Conservation (phyloP, 495 filamentous ascomycete species). For the Neurospora hispaniola region DNA sequence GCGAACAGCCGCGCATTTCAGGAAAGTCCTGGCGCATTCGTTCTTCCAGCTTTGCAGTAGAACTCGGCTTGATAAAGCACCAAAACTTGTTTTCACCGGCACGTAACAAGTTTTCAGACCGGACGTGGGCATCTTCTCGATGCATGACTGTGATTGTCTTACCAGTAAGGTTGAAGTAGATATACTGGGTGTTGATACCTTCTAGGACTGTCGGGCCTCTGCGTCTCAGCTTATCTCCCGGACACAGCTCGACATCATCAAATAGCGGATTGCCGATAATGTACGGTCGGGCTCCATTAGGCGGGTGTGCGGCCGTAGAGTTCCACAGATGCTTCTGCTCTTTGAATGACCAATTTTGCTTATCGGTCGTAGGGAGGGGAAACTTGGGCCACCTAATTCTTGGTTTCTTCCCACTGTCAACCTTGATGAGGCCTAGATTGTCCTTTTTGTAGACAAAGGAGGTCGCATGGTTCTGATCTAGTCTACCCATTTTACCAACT, state of each 20-base stretch:
- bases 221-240: conserved; percentile 20
- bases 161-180: conserved; percentile 25
- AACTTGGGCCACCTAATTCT: conserved; percentile 13
- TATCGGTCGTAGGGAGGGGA: conserved; percentile 12
- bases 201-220: conserved; percentile 18
- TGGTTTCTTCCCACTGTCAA: conserved; percentile 18
- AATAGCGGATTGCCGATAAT: conserved; percentile 28
- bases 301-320: conserved; percentile 16
- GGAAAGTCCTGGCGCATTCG: conserved; percentile 15
- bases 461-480: conserved; percentile 18
- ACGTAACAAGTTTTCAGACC: conserved; percentile 24
- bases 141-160: conserved; percentile 27
- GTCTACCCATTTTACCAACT: conserved; percentile 13
- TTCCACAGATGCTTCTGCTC: conserved; percentile 24
- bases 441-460: conserved; percentile 21
- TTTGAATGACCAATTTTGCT: conserved; percentile 14
- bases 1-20: conserved; percentile 21
- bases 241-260: conserved; percentile 20
- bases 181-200: conserved; percentile 25
- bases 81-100: conserved; percentile 25
- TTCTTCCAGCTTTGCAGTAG: conserved; percentile 15
- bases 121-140: conserved; percentile 24
- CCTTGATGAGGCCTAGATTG: conserved; percentile 18
- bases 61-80: conserved; percentile 24
- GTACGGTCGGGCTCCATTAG: conserved; percentile 16